A percentile compares a stretch with the other conserved stretches of the same genome.
Conservation (phyloP, 768 basidiomycete genomes). For the Rubroboletus satanas region DNA sequence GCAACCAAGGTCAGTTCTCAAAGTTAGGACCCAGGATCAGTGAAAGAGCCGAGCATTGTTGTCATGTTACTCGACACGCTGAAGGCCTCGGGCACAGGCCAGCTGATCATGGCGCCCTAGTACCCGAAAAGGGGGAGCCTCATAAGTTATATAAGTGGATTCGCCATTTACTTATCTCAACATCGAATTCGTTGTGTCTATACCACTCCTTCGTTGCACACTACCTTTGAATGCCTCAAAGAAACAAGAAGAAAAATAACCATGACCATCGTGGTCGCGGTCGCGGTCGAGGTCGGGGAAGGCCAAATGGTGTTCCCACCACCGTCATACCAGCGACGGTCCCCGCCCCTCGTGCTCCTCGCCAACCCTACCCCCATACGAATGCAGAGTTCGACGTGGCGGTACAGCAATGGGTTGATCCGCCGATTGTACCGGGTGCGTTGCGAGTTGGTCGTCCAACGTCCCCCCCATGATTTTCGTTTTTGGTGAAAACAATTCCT, state of each 20-base stretch:
- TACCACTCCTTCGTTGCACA: not conserved
- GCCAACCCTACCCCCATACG: conserved; percentile 17
- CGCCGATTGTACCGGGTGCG: conserved; percentile 8
- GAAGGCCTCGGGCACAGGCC: no score
- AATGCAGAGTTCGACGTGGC: conserved; percentile 21
- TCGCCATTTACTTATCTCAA: not conserved
- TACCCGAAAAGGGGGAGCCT: no score
- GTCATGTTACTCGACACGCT: no score
- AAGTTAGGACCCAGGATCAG: no score
- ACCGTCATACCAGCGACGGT: not conserved
- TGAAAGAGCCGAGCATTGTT: no score
- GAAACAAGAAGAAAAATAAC: conserved; percentile 11
- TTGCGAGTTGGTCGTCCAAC: conserved; percentile 5
- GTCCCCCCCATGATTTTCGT: not conserved
- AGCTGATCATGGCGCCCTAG: no score
- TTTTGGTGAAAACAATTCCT: not conserved
- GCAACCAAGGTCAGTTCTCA: no score
- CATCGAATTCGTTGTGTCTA: conserved; percentile 3
- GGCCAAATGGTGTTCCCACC: not conserved
- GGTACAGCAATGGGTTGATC: conserved; percentile 24
- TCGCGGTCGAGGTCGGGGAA: conserved; percentile 19
- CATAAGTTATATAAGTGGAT: not conserved
- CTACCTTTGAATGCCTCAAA: conserved; percentile 17
- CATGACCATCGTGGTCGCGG: conserved; percentile 26
- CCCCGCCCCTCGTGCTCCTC: not conserved